phyloP scores from a whole-genome alignment of 306 rosid genomes.

The Glycyrrhiza uralensis region DNA sequence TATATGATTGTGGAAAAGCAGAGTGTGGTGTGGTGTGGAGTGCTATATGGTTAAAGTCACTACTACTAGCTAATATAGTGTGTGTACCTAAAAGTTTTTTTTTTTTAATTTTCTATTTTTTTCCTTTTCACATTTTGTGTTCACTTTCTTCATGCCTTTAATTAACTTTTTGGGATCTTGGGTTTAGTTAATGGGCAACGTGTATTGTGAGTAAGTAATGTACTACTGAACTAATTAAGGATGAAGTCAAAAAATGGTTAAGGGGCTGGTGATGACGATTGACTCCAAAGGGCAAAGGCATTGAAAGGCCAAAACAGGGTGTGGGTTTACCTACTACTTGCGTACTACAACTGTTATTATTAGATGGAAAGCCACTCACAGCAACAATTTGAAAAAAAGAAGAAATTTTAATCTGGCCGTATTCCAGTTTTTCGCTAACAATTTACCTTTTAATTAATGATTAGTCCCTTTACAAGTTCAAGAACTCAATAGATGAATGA shows the following conservation, averaged over 20 bases:
- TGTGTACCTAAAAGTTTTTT: background rate
- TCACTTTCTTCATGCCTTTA: background rate
- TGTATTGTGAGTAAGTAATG: background rate
- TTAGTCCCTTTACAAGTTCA: too few relatives aligned
- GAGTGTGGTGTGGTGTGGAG: background rate
- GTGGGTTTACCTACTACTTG: conserved; percentile 27
- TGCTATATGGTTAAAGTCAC: background rate
- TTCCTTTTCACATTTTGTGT: too few relatives aligned
- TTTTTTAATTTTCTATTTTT: too few relatives aligned
- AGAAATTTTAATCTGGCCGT: too few relatives aligned
- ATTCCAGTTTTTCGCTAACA: too few relatives aligned
- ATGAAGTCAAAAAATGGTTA: conserved; percentile 33
- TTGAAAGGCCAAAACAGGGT: background rate
- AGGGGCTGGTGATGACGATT: conserved; percentile 27
- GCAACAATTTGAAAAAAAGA: background rate
- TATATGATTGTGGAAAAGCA: conserved; percentile 26
- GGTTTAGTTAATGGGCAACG: conserved; percentile 4
- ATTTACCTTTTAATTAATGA: too few relatives aligned
- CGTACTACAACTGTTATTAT: background rate
- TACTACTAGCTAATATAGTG: background rate
- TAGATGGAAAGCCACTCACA: background rate
- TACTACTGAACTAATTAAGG: background rate
- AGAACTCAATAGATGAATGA: too few relatives aligned
- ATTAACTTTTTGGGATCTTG: background rate
- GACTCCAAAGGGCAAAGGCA: conserved; percentile 32